Percentiles rank a stretch among this genome's conserved stretches.
These are phyloP conservation scores for Vararia minispora DNA, from an alignment of 768 basidiomycete species.

Conservation along the genomic window DNA sequence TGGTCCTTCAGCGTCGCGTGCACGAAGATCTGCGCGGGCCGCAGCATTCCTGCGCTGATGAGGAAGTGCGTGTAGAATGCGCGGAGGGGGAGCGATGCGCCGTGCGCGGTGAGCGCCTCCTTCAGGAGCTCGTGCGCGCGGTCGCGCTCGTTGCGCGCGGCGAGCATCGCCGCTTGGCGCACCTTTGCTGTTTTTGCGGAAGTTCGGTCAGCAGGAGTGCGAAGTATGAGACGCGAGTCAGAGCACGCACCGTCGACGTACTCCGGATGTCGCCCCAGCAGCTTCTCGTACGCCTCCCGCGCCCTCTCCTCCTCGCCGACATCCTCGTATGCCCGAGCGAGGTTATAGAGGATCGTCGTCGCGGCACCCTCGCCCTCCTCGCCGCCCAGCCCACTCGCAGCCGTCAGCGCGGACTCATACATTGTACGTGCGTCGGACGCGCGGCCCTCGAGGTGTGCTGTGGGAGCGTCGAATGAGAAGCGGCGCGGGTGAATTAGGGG, in stretches of 20 bases:
- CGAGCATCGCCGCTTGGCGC: constrained; percentile 75
- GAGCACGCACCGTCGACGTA: constrained; percentile 76
- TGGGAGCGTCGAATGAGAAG: no score
- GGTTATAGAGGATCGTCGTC: constrained; percentile 82
- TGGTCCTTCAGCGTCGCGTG: constrained; percentile 77
- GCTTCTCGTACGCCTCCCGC: constrained; percentile 77
- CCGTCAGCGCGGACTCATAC: constrained; percentile 69
- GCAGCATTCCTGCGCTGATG: constrained; percentile 58
- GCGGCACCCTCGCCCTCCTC: constrained; percentile 58
- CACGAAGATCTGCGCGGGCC: constrained; percentile 82
- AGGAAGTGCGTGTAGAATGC: constrained; percentile 93
- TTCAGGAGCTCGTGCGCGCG: constrained; percentile 87
- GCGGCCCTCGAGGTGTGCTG: constrained; percentile 57
- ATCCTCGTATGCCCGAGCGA: constrained; percentile 87
- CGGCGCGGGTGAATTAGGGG: no score
- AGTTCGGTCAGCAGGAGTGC: not conserved
- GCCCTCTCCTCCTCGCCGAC: constrained; percentile 62
- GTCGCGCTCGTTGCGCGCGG: constrained; percentile 55
- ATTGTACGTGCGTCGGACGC: constrained; percentile 42
- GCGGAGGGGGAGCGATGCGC: constrained; percentile 73
- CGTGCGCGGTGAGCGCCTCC: constrained; percentile 74
- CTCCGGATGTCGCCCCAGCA: constrained; percentile 86
- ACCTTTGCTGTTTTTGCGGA: constrained; percentile 61
- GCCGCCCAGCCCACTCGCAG: constrained; percentile 32
- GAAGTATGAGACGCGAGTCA: no score